phyloP scores from a whole-genome alignment of 768 basidiomycete species.

The Termitomyces sp. region DNA sequence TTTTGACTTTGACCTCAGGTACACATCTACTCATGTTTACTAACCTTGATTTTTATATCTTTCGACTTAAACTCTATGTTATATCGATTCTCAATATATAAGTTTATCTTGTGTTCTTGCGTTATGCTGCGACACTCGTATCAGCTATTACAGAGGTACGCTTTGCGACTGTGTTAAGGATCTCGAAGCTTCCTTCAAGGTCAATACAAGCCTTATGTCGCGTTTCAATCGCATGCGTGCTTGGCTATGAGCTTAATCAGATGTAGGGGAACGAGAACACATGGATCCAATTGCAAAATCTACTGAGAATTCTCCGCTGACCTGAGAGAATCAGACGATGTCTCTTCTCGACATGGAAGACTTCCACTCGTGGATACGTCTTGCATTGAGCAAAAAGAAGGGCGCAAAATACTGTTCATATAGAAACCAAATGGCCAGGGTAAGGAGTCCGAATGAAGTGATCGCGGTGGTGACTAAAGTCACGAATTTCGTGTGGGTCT shows the following conservation, averaged over 20 bases:
- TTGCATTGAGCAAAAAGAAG: constrained; percentile 1
- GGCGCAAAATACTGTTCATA: constrained; percentile 16
- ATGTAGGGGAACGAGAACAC: background rate
- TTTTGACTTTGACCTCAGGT: too few species aligned
- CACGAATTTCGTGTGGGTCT: constrained; percentile 9
- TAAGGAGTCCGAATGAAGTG: constrained; percentile 12
- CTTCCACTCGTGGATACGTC: constrained; percentile 5
- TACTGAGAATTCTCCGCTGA: background rate
- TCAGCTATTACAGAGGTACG: background rate
- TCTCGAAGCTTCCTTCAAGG: background rate
- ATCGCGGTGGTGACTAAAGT: constrained; percentile 10
- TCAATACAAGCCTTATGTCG: background rate
- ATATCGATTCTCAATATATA: too few species aligned
- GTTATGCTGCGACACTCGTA: background rate
- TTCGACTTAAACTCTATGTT: too few species aligned
- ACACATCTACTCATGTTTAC: too few species aligned
- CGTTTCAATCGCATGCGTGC: too few species aligned
- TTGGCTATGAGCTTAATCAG: too few species aligned
- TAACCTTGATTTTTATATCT: too few species aligned
- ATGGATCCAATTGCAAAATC: background rate
- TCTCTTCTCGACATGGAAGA: background rate
- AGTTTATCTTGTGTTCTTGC: too few species aligned
- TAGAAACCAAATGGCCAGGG: constrained; percentile 10
- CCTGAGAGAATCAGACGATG: background rate
- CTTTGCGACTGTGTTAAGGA: background rate